These are phyloP conservation scores for Halteria grandinella DNA, from an alignment of 73 alveolate species.

Conservation along the genomic window DNA sequence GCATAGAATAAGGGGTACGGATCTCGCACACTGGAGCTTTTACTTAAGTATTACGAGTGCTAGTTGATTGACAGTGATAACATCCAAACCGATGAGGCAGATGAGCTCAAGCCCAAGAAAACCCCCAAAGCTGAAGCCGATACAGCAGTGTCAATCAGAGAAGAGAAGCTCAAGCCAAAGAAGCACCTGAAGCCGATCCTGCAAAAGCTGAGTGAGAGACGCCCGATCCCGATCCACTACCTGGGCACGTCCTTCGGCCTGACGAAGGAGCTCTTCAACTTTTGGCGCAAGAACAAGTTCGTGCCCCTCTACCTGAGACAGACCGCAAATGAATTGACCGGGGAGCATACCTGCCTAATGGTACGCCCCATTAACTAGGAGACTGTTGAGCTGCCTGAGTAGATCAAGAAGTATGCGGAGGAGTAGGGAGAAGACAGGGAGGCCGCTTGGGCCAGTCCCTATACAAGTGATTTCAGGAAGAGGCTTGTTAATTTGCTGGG, in stretches of 20 bases:
- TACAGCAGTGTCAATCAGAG: constrained; percentile 38
- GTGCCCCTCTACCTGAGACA: constrained; percentile 93
- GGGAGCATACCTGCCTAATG: constrained; percentile 98
- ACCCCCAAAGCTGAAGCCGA: constrained; percentile 1
- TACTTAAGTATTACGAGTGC: constrained; percentile 85
- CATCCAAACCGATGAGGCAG: constrained; percentile 67
- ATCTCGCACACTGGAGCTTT: constrained; percentile 86
- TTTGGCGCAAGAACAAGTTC: constrained; percentile 98
- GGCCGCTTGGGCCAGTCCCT: constrained; percentile 84
- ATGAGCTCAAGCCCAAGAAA: constrained; percentile 21
- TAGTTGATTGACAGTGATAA: constrained; percentile 78
- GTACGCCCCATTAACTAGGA: constrained; percentile 80
- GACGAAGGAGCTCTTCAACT: constrained; percentile 89
- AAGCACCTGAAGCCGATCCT: constrained; percentile 90
- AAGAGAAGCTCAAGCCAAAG: constrained; percentile 68
- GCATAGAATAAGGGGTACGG: constrained; percentile 98
- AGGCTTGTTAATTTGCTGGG: constrained; percentile 95
- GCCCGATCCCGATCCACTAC: constrained; percentile 90
- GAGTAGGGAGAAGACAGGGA: constrained; percentile 69
- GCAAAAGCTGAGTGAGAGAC: constrained; percentile 90
- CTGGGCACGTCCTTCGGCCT: constrained; percentile 96
- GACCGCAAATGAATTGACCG: constrained; percentile 91
- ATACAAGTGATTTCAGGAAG: constrained; percentile 93
- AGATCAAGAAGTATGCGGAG: constrained; percentile 58
- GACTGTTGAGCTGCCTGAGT: constrained; percentile 11